A percentile compares a stretch with the other conserved stretches of the same genome.
Conservation (phyloP, 768 basidiomycete species). For the Mycena galopus region DNA sequence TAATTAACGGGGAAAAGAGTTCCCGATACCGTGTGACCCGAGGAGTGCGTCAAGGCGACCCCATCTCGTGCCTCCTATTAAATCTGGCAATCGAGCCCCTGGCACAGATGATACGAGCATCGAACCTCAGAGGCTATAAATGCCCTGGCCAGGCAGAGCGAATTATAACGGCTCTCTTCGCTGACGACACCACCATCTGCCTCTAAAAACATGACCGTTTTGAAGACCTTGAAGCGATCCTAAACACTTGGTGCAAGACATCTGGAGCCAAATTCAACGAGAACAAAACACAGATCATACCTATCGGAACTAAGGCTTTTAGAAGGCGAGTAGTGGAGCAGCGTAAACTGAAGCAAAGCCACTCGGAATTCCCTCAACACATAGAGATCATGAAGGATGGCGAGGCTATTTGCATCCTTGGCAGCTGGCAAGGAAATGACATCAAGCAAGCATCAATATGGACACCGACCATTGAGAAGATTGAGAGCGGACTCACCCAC, state of each 20-base stretch:
- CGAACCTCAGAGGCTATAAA: constrained; percentile 45
- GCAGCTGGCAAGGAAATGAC: constrained; percentile 43
- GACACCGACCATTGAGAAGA: constrained; percentile 37
- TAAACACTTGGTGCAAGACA: constrained; percentile 52
- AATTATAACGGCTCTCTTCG: constrained; percentile 52
- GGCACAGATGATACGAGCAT: constrained; percentile 21
- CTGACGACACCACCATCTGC: constrained; percentile 56
- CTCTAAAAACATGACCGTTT: constrained; percentile 47
- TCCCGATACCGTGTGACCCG: constrained; percentile 29
- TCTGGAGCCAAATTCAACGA: constrained; percentile 51
- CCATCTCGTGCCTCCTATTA: constrained; percentile 54
- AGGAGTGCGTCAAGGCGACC: constrained; percentile 50
- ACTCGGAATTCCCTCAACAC: constrained; percentile 1
- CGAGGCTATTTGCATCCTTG: constrained; percentile 29
- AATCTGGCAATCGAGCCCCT: constrained; percentile 38
- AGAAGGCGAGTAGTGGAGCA: neutral
- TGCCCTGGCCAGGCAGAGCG: constrained; percentile 34
- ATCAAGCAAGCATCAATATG: constrained; percentile 31
- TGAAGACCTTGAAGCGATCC: constrained; percentile 40
- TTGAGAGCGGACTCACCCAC: constrained; percentile 7
- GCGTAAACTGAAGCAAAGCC: neutral
- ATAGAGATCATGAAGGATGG: constrained; percentile 34
- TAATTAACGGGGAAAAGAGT: constrained; percentile 35
- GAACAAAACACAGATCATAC: constrained; percentile 46
- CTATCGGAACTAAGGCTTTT: neutral